Evolutionary conservation across 2,329 filamentous ascomycete species (phyloP), one percentile per base, ranked within the genome.

Genomic region (Botryotinia convoluta): DNA sequence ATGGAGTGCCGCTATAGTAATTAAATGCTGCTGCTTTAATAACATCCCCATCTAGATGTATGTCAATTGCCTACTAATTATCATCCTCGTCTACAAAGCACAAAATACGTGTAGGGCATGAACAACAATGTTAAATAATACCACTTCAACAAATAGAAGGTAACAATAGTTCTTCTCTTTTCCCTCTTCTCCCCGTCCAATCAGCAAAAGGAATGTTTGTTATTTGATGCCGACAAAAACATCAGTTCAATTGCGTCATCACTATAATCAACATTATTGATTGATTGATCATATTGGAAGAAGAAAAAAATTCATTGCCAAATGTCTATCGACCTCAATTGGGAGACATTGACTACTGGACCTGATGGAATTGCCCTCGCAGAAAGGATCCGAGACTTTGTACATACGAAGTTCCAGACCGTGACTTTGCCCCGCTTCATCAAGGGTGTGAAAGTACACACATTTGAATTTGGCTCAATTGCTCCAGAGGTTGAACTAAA

Each of bases 321-420:
- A 64, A 99, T 99, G 96, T 98, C 96, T 78, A 95, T 99, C 85
- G 95, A 98, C 81, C 92, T 99, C 82, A 94, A 97, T 84, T 99
- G 96, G 96, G 92, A 96, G 80, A 92, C 92, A 75, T 89, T 98
- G 81, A 98, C 95, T 35, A 91, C 90, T 75, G 96, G 96, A 42
- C 90, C 94, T 67, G 95, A 98, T 83, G 95, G 96, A 72, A 88
- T 91, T 76, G 92, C 90, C 71, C 90, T 98, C 75, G 94, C 95
- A 67, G 92, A 94, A 81, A 89, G 88, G 76, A 97, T 99, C 83
- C 93, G 95, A 77, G 90, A 91, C 79, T 99, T 99, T 84, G 93
- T 99, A 79, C 94, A 99, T 84, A 92, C 94, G 81, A 96, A 95
- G 80, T 99, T 99, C 83, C 96, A 99, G 84, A 90, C 94, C 75